Conservation (phyloP, 2,329 filamentous ascomycete species). For the Simplicillium aogashimaense region DNA sequence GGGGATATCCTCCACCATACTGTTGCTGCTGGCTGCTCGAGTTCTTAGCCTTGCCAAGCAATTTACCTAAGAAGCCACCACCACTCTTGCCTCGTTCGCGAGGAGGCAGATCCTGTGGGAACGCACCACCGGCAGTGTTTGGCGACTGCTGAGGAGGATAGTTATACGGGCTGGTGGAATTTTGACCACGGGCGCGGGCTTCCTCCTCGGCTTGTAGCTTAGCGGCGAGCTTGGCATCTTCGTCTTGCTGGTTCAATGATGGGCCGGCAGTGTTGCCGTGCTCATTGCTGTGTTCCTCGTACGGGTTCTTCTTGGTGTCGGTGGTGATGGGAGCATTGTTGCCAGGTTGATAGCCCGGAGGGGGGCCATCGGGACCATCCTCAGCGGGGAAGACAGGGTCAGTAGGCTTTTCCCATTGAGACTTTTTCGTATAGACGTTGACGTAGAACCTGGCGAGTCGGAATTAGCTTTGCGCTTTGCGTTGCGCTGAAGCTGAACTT, state of each 20-base stretch:
- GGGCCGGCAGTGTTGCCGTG: conserved; percentile 22
- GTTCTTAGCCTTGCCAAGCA: conserved; percentile 38
- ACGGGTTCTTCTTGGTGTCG: conserved; percentile 64
- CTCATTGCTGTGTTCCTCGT: conserved; percentile 31
- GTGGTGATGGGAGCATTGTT: conserved; percentile 22
- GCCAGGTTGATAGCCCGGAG: conserved; percentile 54
- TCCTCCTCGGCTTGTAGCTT: conserved; percentile 80
- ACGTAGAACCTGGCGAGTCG: conserved; percentile 65
- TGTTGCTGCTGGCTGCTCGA: conserved; percentile 14
- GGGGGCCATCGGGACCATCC: conserved; percentile 41
- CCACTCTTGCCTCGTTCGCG: conserved; percentile 20
- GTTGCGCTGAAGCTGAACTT: conserved; percentile 10
- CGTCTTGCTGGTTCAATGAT: conserved; percentile 29
- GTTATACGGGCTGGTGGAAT: conserved; percentile 22
- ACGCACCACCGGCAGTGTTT: conserved; percentile 7
- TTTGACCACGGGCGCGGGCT: conserved; percentile 36
- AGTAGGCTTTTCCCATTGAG: conserved; percentile 82
- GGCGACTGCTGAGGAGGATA: conserved; percentile 27
- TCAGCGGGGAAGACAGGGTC: conserved; percentile 49
- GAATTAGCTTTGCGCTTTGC: background rate
- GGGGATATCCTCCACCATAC: conserved; percentile 18
- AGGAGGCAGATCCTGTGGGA: conserved; percentile 4
- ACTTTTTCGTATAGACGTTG: conserved; percentile 77
- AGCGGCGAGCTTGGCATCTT: conserved; percentile 66
- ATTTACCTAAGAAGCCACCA: conserved; percentile 41